Evolutionary conservation across 192 early-diverging fungal species (phyloP).

Genomic region (Coemansia sp.): DNA sequence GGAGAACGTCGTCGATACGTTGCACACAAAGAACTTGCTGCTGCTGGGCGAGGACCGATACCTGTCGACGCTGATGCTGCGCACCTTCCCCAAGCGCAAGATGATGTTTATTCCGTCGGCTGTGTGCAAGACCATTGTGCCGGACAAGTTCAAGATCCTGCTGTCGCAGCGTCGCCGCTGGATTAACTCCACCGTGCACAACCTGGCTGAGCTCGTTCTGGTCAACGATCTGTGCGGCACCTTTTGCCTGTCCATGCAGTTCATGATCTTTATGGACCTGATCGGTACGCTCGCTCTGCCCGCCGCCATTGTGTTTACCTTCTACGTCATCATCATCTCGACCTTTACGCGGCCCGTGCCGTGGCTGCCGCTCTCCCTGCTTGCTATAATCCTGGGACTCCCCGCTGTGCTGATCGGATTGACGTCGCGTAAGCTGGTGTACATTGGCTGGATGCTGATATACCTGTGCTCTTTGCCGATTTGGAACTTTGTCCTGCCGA

Average conservation of each 20-base stretch:
- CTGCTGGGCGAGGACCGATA: slow-evolving; percentile 99
- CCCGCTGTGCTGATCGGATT: slow-evolving; percentile 89
- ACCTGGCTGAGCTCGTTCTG: slow-evolving; percentile 91
- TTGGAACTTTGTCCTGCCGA: slow-evolving; percentile 83
- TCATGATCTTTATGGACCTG: slow-evolving; percentile 95
- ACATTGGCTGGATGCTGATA: slow-evolving; percentile 98
- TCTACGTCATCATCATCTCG: slow-evolving; percentile 78
- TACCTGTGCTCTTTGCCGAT: slow-evolving; percentile 91
- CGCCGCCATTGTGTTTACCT: slow-evolving; percentile 88
- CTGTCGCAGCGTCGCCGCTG: slow-evolving; percentile 99
- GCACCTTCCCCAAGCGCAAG: slow-evolving; percentile 97
- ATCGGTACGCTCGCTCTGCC: slow-evolving; percentile 95
- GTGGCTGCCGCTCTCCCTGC: slow-evolving; percentile 80
- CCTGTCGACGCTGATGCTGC: slow-evolving; percentile 91
- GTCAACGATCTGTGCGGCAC: slow-evolving; percentile 96
- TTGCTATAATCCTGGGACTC: slow-evolving; percentile 86
- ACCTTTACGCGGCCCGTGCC: slow-evolving; percentile 65
- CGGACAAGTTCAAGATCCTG: slow-evolving; percentile 93
- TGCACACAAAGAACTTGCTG: slow-evolving; percentile 98
- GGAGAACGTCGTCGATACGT: slow-evolving; percentile 93
- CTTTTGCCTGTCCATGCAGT: slow-evolving; percentile 98
- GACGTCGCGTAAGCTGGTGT: slow-evolving; percentile 87
- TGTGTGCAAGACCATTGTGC: slow-evolving; percentile 90
- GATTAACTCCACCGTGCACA: slow-evolving; percentile 99
- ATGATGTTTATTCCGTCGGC: slow-evolving; percentile 95